Base-by-base conservation (phyloP, 169 alveolate species). In the Eimeria nieschulzi region DNA sequence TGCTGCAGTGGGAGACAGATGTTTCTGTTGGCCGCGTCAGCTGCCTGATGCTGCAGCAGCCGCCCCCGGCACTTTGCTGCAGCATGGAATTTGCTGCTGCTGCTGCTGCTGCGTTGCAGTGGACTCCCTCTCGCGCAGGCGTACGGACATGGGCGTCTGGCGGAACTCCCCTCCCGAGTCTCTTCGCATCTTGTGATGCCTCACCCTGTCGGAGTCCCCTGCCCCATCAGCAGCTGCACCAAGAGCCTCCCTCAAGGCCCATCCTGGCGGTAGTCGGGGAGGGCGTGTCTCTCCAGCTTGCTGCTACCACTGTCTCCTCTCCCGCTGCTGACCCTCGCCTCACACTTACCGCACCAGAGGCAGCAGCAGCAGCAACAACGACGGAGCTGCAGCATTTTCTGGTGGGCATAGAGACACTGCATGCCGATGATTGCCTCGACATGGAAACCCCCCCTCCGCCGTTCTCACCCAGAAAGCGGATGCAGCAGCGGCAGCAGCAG, bases 31-130 rank as follows among this genome's bases (percentile, higher is more conserved):
- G 84, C 13, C 23, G 66, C 19, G 7, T 75, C 61, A 39, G 84
- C 84, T 75, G 84, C 19, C 10, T 75, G 84, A 46, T 75, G 84
- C 84, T 51, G 66, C 84, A 51, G 68, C 84, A 75, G 84, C 84
- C 84, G n/a, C 84, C 66, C 19, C 84, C 84, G 6, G 19, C 84
- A 9, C 68, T n/a, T 10, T 75, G 46, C 84, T 10, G 39, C 84
- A 75, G 84, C 84, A 75, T 9, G 21, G 68, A 53, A 8, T 53
- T 51, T 39, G 84, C 84, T 53, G 84, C 84, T 75, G 84, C 84
- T 75, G 1, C 68, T 51, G 84, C 84, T 51, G 63, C 68, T 51
- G 68, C 33, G 46, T 6, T 21, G 46, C 84, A 75, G 68, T 39
- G 68, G 63, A 51, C 84, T 15, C 46, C 68, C 53, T 8, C 7